Percentiles rank a stretch among this genome's conserved stretches.
These are phyloP conservation scores for Solanum bulbocastanum DNA, from an alignment of 257 asterid species.

Conservation along the genomic window DNA sequence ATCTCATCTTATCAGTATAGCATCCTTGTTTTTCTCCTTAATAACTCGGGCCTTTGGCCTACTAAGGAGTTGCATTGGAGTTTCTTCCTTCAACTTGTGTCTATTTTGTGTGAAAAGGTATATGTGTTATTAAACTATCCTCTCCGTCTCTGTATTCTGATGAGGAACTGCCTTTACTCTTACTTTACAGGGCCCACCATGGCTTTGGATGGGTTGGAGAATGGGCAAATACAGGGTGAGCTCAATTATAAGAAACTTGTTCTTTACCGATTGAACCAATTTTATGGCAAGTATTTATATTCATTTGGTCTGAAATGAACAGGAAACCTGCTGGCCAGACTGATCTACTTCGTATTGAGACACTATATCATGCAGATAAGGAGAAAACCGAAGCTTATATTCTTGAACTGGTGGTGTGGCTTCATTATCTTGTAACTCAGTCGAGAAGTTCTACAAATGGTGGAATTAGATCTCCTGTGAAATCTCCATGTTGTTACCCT, in stretches of 20 bases:
- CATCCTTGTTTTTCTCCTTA: background rate
- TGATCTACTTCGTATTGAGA: constrained; percentile 65
- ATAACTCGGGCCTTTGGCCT: background rate
- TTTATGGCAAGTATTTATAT: background rate
- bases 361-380: constrained; percentile 81
- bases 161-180: background rate
- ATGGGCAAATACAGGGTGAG: constrained; percentile 94
- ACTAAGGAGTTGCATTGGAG: background rate
- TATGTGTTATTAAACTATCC: background rate
- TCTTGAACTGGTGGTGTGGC: constrained; percentile 76
- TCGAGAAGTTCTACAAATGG: constrained; percentile 51
- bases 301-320: constrained; percentile 56
- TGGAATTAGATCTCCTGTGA: constrained; percentile 54
- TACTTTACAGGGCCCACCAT: constrained; percentile 77
- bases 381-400: constrained; percentile 76
- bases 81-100: background rate
- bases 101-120: background rate
- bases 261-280: background rate
- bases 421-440: constrained; percentile 66
- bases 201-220: constrained; percentile 99
- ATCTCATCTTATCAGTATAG: background rate
- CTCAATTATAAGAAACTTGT: background rate
- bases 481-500: constrained; percentile 69
- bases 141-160: background rate
- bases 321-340: constrained; percentile 49